A percentile compares a stretch with the other conserved stretches of the same genome.
Evolutionary conservation across 2,329 filamentous ascomycete genomes (phyloP).

Genomic region (Trichoderma oligosporum): DNA sequence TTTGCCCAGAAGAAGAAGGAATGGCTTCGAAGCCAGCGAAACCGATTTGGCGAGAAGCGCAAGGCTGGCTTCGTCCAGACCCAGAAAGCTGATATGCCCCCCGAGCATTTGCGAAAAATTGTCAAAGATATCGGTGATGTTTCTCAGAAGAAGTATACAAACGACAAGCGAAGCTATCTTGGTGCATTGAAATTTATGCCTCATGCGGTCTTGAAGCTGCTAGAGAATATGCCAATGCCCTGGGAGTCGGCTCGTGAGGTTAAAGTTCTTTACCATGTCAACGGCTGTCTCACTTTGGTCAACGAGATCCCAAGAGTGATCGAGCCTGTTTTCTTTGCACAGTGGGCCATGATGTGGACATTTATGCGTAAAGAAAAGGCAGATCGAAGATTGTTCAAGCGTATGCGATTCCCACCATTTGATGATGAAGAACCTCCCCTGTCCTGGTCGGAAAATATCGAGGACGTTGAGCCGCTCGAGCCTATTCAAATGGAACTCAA

Average conservation of each 20-base stretch:
- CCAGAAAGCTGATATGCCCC: constrained; percentile 97
- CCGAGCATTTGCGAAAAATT: constrained; percentile 96
- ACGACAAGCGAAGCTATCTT: constrained; percentile 95
- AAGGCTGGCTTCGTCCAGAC: constrained; percentile 96
- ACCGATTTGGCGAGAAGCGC: constrained; percentile 93
- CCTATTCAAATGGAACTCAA: constrained; percentile 98
- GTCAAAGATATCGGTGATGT: constrained; percentile 98
- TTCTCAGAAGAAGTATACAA: constrained; percentile 98
- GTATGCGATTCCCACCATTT: constrained; percentile 98
- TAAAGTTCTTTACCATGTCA: constrained; percentile 97
- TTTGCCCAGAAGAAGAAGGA: constrained; percentile 99
- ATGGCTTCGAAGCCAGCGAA: constrained; percentile 89
- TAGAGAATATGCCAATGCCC: constrained; percentile 99
- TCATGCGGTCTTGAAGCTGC: constrained; percentile 90
- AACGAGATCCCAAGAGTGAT: constrained; percentile 97
- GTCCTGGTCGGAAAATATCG: constrained; percentile 98
- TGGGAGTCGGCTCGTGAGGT: constrained; percentile 97
- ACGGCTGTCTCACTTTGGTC: constrained; percentile 92
- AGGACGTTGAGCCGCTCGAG: constrained; percentile 95
- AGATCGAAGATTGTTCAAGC: constrained; percentile 91
- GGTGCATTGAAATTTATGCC: constrained; percentile 99
- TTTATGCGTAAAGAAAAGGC: constrained; percentile 98
- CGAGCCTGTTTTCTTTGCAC: constrained; percentile 94
- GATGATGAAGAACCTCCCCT: constrained; percentile 97
- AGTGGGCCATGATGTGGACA: constrained; percentile 99